These are phyloP conservation scores for Rubus idaeus DNA, from an alignment of 306 rosid genomes.

Conservation along the genomic window DNA sequence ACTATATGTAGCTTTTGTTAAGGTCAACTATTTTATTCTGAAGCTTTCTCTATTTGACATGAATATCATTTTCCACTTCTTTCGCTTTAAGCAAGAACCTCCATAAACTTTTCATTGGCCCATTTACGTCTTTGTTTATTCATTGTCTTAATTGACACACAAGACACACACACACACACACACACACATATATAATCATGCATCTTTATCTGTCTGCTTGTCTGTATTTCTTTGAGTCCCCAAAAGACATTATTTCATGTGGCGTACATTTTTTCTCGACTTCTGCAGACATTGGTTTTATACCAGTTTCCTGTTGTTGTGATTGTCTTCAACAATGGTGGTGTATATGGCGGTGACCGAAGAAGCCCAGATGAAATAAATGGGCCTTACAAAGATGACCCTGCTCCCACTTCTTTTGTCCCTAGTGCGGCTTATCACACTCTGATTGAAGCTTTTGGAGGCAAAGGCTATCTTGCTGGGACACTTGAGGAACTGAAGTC, in stretches of 20 bases:
- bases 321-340: constrained; percentile 95
- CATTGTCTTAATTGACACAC: not conserved
- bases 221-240: not conserved
- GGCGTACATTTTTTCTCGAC: constrained; percentile 12
- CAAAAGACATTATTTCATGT: constrained; percentile 9
- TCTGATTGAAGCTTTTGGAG: constrained; percentile 96
- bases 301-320: constrained; percentile 86
- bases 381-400: constrained; percentile 86
- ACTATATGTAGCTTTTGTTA: not conserved
- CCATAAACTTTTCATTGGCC: not conserved
- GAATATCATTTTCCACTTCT: not conserved
- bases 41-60: not conserved
- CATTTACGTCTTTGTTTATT: not conserved
- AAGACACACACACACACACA: not conserved
- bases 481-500: constrained; percentile 78
- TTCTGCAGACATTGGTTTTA: constrained; percentile 81
- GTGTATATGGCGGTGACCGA: constrained; percentile 70
- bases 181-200: not conserved
- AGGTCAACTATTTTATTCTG: not conserved
- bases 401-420: constrained; percentile 90
- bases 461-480: constrained; percentile 75
- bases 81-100: not conserved
- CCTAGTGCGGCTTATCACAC: constrained; percentile 75
- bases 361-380: constrained; percentile 64
- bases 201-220: not conserved